Base-by-base conservation (phyloP, 2,329 filamentous ascomycete genomes). In the Mycosphaerella arachidis region DNA sequence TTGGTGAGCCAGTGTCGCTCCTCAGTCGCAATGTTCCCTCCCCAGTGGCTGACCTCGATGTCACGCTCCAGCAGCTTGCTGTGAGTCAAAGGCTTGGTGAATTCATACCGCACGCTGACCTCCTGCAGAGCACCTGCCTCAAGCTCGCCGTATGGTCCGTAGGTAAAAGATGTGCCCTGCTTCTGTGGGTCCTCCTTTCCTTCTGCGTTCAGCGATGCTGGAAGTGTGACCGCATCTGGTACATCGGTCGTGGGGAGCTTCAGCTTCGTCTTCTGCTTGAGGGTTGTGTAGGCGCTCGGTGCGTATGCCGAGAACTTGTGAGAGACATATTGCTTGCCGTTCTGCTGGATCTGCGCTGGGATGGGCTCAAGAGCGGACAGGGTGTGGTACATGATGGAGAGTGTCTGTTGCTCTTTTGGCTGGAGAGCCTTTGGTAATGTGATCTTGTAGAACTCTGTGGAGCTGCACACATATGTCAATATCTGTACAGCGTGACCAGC, bases 1-100 rank as follows among this genome's bases (percentile, higher is more conserved):
- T 99, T 93, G 70, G 85, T 85, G 67, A 97, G 82, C 75, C 88
- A 91, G 78, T 96, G 97, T 59, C 91, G 86, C 79, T 99, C 94
- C 78, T 99, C 94, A 53, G 92, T 91, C 1, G 94, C 94, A 56
- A 97, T 78, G 73, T 99, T 99, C 63, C 94, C 94, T 67, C 94
- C 94, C 94, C 94, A 99, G 77, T 97, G 94, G 73, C 91, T 96
- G 69, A 99, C 88, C 75, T 99, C 94, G 64, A 99, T 80, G 71
- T 97, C 92, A 61, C 94, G 88, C 77, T 97, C 91, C 61, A 99
- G 81, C 16, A 85, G 80, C 35, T 86, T 86, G 54, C 91, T 85
- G 71, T 94, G 90, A 48, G 87, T 88, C 59, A 99, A 81, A 12
- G 94, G 93, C 77, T 93, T 95, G 65, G 90, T 97, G 78, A 94